A percentile compares a stretch with the other conserved stretches of the same genome.
These are phyloP conservation scores for Thermothielavioides terrestris DNA, from an alignment of 495 filamentous ascomycete genomes.

Conservation along the genomic window DNA sequence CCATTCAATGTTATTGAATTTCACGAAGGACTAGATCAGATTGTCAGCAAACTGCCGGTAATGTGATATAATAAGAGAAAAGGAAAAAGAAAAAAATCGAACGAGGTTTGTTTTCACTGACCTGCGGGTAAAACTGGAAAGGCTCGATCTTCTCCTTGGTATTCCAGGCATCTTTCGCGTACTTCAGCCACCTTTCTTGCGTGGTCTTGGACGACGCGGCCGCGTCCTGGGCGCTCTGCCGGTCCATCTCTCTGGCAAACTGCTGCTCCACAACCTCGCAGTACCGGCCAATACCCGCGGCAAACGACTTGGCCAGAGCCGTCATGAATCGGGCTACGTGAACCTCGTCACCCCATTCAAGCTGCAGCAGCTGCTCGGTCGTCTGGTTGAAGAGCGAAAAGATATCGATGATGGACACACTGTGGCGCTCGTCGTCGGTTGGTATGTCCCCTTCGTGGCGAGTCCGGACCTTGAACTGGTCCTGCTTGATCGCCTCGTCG, in stretches of 20 bases:
- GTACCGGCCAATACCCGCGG: slow-evolving; percentile 74
- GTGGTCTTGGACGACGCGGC: slow-evolving; percentile 65
- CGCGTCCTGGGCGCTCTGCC: slow-evolving; percentile 77
- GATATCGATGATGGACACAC: slow-evolving; percentile 85
- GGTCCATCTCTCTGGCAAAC: slow-evolving; percentile 90
- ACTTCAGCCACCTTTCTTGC: slow-evolving; percentile 84
- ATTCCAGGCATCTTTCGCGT: slow-evolving; percentile 92
- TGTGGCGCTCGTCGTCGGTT: slow-evolving; percentile 80
- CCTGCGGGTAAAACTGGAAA: slow-evolving; percentile 95
- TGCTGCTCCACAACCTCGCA: slow-evolving; percentile 83
- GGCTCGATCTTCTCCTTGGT: slow-evolving; percentile 92
- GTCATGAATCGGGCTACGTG: slow-evolving; percentile 98
- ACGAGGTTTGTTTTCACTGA: no score
- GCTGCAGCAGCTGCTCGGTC: slow-evolving; percentile 70
- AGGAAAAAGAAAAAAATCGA: no score
- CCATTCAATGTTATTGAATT: slow-evolving; percentile 96
- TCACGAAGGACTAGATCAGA: slow-evolving; percentile 70
- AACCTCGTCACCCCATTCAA: slow-evolving; percentile 88
- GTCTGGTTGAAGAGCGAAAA: slow-evolving; percentile 89
- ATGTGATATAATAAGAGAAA: no score
- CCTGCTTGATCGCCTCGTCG: slow-evolving; percentile 81
- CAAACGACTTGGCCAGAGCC: slow-evolving; percentile 78
- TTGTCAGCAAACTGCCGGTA: slow-evolving; percentile 10
- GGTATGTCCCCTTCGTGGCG: slow-evolving; percentile 51
- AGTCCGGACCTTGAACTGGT: slow-evolving; percentile 64